Evolutionary conservation across 208 protist genomes (phyloP).

Genomic region (Acanthamoeba sp.): DNA sequence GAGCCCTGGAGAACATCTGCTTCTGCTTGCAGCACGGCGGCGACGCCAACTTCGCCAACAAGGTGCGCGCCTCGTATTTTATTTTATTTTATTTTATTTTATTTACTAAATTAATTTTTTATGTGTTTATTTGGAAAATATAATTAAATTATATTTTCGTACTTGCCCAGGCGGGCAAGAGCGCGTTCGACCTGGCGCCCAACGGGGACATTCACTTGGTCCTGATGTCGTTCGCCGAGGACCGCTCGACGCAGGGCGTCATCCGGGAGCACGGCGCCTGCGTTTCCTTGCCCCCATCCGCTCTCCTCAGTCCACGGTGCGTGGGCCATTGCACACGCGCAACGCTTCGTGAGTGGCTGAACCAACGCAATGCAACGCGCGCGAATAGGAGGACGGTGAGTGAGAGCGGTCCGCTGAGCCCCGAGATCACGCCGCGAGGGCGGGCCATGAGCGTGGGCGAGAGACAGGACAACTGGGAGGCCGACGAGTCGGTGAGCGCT

Average conservation of each 20-base stretch:
- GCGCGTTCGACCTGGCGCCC: conserved; percentile 5
- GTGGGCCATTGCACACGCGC: background rate
- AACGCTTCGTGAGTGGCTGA: too few relatives aligned
- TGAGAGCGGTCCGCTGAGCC: background rate
- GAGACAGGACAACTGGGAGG: background rate
- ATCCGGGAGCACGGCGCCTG: background rate
- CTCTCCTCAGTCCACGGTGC: background rate
- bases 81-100: too few relatives aligned
- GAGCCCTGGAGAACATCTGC: conserved; percentile 14
- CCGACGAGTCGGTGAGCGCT: background rate
- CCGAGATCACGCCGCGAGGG: background rate
- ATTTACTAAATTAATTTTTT: background rate
- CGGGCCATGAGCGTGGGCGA: background rate
- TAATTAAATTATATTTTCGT: background rate
- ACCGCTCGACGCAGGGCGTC: background rate
- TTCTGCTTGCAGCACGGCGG: conserved; percentile 12
- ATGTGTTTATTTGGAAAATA: background rate
- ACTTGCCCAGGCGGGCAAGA: background rate
- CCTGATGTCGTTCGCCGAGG: background rate
- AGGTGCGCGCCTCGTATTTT: too few relatives aligned
- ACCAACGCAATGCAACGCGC: background rate
- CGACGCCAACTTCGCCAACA: conserved; percentile 34
- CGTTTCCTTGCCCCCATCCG: background rate
- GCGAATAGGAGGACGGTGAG: background rate
- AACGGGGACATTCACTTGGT: conserved; percentile 9